A percentile compares a stretch with the other conserved stretches of the same genome.
These are phyloP conservation scores for Penicillium canescens DNA, from an alignment of 495 filamentous ascomycete species.

Conservation along the genomic window DNA sequence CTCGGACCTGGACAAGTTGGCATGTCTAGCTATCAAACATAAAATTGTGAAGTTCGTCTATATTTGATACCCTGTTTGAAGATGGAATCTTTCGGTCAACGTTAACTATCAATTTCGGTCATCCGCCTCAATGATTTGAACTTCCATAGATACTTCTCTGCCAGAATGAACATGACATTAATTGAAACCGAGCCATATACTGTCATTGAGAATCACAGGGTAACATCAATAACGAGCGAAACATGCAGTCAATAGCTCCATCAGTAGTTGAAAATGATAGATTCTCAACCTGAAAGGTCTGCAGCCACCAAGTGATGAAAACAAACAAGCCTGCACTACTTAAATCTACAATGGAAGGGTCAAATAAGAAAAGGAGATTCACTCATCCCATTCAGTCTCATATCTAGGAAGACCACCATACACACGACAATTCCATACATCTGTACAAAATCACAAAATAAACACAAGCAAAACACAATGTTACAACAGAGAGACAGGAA, in stretches of 20 bases:
- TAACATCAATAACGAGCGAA: too few relatives aligned
- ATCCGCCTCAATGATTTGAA: too few relatives aligned
- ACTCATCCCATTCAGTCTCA: conserved; percentile 24
- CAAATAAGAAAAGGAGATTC: neutral
- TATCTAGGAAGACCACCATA: conserved; percentile 17
- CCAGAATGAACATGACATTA: too few relatives aligned
- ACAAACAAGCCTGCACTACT: neutral
- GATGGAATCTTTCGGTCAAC: too few relatives aligned
- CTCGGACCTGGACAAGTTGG: conserved; percentile 9
- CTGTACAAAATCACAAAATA: conserved; percentile 36
- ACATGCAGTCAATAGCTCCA: too few relatives aligned
- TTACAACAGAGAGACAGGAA: conserved; percentile 15
- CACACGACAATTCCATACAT: conserved; percentile 23
- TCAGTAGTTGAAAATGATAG: too few relatives aligned
- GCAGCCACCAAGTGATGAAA: neutral
- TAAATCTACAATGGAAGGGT: too few relatives aligned
- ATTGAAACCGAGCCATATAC: too few relatives aligned
- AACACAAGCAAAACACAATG: conserved; percentile 15
- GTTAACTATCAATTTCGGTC: too few relatives aligned
- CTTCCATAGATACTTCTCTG: too few relatives aligned
- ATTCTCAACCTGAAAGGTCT: too few relatives aligned
- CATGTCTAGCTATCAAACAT: conserved; percentile 1
- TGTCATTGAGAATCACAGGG: too few relatives aligned
- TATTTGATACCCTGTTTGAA: neutral
- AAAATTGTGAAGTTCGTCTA: neutral